Percentiles rank a stretch among this genome's conserved stretches.
These are phyloP conservation scores for Sugiyamaella pinicola DNA, from an alignment of 1,139 yeast species.

Conservation along the genomic window DNA sequence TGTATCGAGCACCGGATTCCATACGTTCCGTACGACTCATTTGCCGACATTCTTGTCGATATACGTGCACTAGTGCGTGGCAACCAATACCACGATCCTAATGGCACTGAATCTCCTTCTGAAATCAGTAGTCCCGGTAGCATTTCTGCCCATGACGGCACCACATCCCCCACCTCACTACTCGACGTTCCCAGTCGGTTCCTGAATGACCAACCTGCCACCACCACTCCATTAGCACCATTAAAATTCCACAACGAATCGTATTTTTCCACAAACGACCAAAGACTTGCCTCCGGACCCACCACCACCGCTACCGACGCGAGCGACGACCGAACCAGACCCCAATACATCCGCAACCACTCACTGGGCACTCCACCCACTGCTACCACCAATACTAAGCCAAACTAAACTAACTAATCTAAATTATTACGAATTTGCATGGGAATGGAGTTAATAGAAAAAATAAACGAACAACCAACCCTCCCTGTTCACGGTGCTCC, in stretches of 20 bases:
- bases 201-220: conserved; percentile 13
- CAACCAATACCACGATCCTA: conserved; percentile 38
- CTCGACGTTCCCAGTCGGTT: conserved; percentile 1
- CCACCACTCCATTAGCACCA: conserved; percentile 22
- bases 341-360: conserved; percentile 21
- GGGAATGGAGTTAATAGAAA: neutral
- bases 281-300: conserved; percentile 1
- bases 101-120: conserved; percentile 15
- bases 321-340: conserved; percentile 7
- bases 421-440: neutral
- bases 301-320: neutral
- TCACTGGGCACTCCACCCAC: conserved; percentile 28
- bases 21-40: conserved; percentile 47
- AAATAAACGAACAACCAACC: too few relatives aligned
- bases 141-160: conserved; percentile 5
- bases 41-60: conserved; percentile 46
- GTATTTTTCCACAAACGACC: conserved; percentile 19
- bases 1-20: conserved; percentile 47
- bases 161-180: conserved; percentile 3
- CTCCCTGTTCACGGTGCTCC: too few relatives aligned
- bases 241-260: conserved; percentile 9
- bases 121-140: conserved; percentile 13
- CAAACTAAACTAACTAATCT: neutral
- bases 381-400: neutral
- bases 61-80: conserved; percentile 39